Conservation (phyloP, 768 basidiomycete genomes). For the Pulveroboletus sp. region DNA sequence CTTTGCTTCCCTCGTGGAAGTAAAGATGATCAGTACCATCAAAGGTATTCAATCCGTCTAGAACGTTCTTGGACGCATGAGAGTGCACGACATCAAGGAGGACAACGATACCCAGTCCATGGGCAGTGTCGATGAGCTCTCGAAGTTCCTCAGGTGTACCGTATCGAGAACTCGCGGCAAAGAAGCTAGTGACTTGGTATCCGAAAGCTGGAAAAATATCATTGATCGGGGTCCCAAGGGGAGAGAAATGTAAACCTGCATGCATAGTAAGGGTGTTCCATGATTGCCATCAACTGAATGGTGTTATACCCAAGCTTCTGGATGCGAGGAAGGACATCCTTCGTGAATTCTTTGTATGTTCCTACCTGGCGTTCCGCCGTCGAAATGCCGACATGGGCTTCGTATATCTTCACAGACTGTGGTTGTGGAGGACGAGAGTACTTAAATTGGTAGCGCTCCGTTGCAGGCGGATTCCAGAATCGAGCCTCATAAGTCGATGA, state of each 20-base stretch:
- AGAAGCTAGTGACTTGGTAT: conserved; percentile 97
- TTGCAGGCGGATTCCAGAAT: conserved; percentile 94
- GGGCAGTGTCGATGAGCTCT: conserved; percentile 92
- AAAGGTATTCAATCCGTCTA: conserved; percentile 93
- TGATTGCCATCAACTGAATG: conserved; percentile 97
- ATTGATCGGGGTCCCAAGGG: neutral
- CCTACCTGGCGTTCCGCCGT: conserved; percentile 84
- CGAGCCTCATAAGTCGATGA: conserved; percentile 94
- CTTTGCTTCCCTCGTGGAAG: conserved; percentile 91
- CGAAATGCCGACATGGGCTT: conserved; percentile 97
- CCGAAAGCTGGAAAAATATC: conserved; percentile 69
- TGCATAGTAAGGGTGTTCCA: conserved; percentile 98
- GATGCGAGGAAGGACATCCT: conserved; percentile 80
- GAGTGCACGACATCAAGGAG: conserved; percentile 97
- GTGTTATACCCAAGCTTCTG: conserved; percentile 91
- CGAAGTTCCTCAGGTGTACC: conserved; percentile 94
- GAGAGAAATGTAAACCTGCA: conserved; percentile 48
- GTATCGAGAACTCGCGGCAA: conserved; percentile 94
- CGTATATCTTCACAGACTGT: conserved; percentile 77
- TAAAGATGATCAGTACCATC: conserved; percentile 97
- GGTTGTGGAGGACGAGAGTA: conserved; percentile 67
- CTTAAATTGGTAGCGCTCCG: conserved; percentile 77
- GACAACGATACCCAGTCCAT: conserved; percentile 87
- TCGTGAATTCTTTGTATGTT: conserved; percentile 93
- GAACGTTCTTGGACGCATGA: conserved; percentile 95